These are phyloP conservation scores for Solanum ossicruentum DNA, from an alignment of 257 asterid species.

Conservation along the genomic window DNA sequence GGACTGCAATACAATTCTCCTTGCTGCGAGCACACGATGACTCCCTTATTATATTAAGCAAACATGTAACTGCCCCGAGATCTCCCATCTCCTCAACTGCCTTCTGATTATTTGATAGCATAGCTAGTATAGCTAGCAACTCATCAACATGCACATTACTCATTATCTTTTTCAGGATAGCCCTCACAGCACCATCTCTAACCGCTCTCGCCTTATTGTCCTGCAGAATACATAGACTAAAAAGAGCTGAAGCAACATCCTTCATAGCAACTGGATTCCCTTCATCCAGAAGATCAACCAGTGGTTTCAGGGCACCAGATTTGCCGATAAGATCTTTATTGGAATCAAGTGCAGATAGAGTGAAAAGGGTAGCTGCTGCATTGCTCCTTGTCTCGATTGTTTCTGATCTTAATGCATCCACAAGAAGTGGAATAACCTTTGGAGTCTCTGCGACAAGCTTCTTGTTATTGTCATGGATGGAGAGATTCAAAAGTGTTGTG, in stretches of 20 bases:
- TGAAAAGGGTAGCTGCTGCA: slow-evolving; percentile 89
- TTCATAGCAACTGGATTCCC: slow-evolving; percentile 57
- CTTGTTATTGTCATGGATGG: slow-evolving; percentile 83
- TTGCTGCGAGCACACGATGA: slow-evolving; percentile 35
- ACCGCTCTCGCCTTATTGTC: slow-evolving; percentile 77
- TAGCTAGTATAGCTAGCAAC: slow-evolving; percentile 61
- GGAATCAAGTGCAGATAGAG: slow-evolving; percentile 69
- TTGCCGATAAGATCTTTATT: slow-evolving; percentile 70
- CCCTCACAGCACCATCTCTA: slow-evolving; percentile 57
- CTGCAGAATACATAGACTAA: slow-evolving; percentile 52
- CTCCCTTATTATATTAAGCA: slow-evolving; percentile 58
- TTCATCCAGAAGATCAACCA: slow-evolving; percentile 56
- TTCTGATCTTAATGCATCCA: slow-evolving; percentile 48
- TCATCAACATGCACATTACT: slow-evolving; percentile 48
- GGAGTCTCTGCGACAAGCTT: slow-evolving; percentile 80
- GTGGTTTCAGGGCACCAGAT: slow-evolving; percentile 55
- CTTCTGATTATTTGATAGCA: slow-evolving; percentile 59
- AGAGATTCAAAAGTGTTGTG: slow-evolving; percentile 66
- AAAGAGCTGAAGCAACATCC: slow-evolving; percentile 82
- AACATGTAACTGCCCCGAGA: slow-evolving; percentile 50
- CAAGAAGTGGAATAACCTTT: slow-evolving; percentile 47
- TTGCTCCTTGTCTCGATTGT: slow-evolving; percentile 67
- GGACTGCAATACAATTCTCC: slow-evolving; percentile 65
- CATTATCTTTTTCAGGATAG: slow-evolving; percentile 43
- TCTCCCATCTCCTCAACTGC: slow-evolving; percentile 67